Evolutionary conservation across 768 basidiomycete species (phyloP), one percentile per base, ranked within the genome.

Genomic region (Paxillus involutus): DNA sequence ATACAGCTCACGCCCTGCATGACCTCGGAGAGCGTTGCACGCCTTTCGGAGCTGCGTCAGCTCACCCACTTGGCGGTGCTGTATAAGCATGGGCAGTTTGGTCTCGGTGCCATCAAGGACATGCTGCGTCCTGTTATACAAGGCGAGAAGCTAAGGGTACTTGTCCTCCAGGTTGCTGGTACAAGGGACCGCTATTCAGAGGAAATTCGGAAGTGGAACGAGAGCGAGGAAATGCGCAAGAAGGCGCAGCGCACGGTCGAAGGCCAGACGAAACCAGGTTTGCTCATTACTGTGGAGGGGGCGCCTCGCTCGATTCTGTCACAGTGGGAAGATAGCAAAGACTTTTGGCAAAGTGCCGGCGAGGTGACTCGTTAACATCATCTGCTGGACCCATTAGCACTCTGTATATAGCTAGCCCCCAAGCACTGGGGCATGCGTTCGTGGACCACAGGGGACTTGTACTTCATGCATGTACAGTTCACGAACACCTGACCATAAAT

Each of bases 1-100:
- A 57, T 72, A 11, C 69, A 72, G 51, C 57, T 72, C 42, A 61
- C 71, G 2, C 40, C 53, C 11, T 51, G 47, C 2, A 46, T 52
- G 35, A 55, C 62, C 24, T 26, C 42, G 2, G 41, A 49, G 26
- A 53, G 36, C 36, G 5, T 63, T 6, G 48, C 46, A 12, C 54
- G 41, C 9, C 61, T 62, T 9, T 29, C 49, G 8, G 54, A 51
- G 39, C 51, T 65, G 14, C 39, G 33, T 33, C 41, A 48, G 40
- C 54, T 63, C 47, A 65, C 60, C 1, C 58, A 60, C 40, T 29
- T 65, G 47, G 56, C 58, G 21, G 26, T 59, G 48, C 53, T 56
- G 12, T 53, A 58, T 35, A 43, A 57, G 10, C 48, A 56, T 2
- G 40, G 30, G 17, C 41, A 49, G 19, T 13, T 21, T 17, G 45